phyloP scores from a whole-genome alignment of 116 monocot genomes.

The Posidonia oceanica region DNA sequence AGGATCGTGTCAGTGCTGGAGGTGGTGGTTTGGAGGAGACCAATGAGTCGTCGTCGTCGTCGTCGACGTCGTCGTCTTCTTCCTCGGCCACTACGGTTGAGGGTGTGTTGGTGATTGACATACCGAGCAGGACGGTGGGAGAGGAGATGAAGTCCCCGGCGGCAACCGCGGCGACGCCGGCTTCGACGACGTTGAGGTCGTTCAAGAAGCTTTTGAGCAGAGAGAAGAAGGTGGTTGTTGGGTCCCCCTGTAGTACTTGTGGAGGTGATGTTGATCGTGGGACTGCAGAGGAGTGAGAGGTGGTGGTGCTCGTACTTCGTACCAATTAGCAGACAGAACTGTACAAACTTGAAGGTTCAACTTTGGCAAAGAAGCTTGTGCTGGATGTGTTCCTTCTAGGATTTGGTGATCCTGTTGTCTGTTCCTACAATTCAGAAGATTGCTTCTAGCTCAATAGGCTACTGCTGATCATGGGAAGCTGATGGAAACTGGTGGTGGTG shows the following conservation, averaged over 20 bases:
- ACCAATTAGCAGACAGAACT: too few species aligned
- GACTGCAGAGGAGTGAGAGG: neutral
- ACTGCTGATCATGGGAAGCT: too few species aligned
- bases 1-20: slow-evolving; percentile 5
- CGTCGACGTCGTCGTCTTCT: neutral
- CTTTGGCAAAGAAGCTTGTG: too few species aligned
- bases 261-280: slow-evolving; percentile 19
- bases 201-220: slow-evolving; percentile 23
- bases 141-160: slow-evolving; percentile 23
- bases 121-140: slow-evolving; percentile 15
- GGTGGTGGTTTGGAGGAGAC: neutral
- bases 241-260: slow-evolving; percentile 5
- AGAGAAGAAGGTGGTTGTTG: slow-evolving; percentile 4
- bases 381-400: too few species aligned
- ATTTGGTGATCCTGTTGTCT: too few species aligned
- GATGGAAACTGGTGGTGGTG: too few species aligned
- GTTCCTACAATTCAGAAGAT: too few species aligned
- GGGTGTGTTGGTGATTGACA: slow-evolving; percentile 30
- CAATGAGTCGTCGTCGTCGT: neutral
- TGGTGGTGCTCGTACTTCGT: too few species aligned
- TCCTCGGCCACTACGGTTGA: neutral
- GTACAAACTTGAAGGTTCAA: too few species aligned
- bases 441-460: too few species aligned
- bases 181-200: slow-evolving; percentile 26
- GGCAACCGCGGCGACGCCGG: neutral